Base-by-base conservation (phyloP, 331 rosid genomes). In the Phaseolus coccineus region DNA sequence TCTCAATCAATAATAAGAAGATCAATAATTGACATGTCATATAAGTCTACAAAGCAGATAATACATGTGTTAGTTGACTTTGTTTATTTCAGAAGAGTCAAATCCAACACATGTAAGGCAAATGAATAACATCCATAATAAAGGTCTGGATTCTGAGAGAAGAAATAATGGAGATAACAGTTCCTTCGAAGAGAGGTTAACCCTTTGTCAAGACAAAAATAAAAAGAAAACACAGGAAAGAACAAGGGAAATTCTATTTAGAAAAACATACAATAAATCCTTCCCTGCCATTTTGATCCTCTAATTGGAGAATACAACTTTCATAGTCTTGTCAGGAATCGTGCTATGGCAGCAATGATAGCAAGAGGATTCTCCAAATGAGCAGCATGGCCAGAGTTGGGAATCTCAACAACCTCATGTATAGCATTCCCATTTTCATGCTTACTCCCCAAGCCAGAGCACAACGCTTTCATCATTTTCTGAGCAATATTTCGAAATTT, bases 311-410 rank as follows among this genome's bases (percentile, higher is more conserved):
- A 72, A 35, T 13, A 57, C 25, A 58, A 24, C 64, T 30, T 42
- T 80, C 56, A 39, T 62, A 82, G 53, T 50, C 80, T 90, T 16
- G 75, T 68, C 58, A 84, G 3, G 80, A 90, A 95, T 73, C 51
- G 87, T 77, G 87, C 87, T 83, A 92, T 81, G 63, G 94, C 91
- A 78, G 79, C 67, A 81, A 92, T 61, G 16, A 90, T 57, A 51
- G 90, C 85, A 69, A 95, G 97, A 67, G 99, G 97, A 78, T 93
- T 95, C 87, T 95, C 99, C 79, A 95, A 84, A 86, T 95, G 99
- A 24, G 80, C 91, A 70, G 97, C 97, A 82, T 95, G 97, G 39
- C 99, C 99, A 67, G 88, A 85, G 64, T 85, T 73, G 22, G 97
- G 94, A 82, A 92, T 77, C 87, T 91, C 91, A 78, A 91, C 84